Evolutionary conservation across 1,139 yeast species (phyloP).

Genomic region (Candida frijolesensis): DNA sequence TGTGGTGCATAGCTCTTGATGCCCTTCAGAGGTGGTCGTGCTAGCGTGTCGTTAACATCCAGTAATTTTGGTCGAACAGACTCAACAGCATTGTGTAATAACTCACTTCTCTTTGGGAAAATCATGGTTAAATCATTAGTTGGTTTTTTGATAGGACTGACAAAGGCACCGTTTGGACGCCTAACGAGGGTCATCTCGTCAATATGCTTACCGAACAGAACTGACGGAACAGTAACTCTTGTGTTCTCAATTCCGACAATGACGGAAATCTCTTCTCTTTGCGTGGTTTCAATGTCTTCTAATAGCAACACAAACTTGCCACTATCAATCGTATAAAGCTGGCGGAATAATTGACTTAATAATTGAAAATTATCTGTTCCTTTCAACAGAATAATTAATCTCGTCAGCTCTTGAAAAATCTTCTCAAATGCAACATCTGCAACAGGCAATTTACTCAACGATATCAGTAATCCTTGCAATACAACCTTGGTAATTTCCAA

Average conservation of each 20-base stretch:
- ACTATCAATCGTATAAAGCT: conserved; percentile 34
- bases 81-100: not conserved
- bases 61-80: not conserved
- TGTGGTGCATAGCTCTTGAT: not conserved
- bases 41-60: not conserved
- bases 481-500: conserved; percentile 31
- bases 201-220: conserved; percentile 19
- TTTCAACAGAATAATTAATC: conserved; percentile 35
- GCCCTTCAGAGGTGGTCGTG: not conserved
- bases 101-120: conserved; percentile 23
- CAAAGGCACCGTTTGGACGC: conserved; percentile 16
- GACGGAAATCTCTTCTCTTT: conserved; percentile 35
- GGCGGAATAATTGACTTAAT: conserved; percentile 28
- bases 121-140: conserved; percentile 40
- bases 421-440: conserved; percentile 35
- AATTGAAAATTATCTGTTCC: conserved; percentile 31
- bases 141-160: conserved; percentile 33
- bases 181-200: conserved; percentile 33
- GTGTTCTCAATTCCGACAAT: conserved; percentile 37
- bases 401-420: conserved; percentile 31
- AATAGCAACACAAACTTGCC: conserved; percentile 29
- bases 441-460: conserved; percentile 35
- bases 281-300: conserved; percentile 25
- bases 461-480: conserved; percentile 28
- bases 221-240: conserved; percentile 13